Evolutionary conservation across 2,329 filamentous ascomycete species (phyloP), one percentile per base, ranked within the genome.

Genomic region (Alternaria incomplexa): DNA sequence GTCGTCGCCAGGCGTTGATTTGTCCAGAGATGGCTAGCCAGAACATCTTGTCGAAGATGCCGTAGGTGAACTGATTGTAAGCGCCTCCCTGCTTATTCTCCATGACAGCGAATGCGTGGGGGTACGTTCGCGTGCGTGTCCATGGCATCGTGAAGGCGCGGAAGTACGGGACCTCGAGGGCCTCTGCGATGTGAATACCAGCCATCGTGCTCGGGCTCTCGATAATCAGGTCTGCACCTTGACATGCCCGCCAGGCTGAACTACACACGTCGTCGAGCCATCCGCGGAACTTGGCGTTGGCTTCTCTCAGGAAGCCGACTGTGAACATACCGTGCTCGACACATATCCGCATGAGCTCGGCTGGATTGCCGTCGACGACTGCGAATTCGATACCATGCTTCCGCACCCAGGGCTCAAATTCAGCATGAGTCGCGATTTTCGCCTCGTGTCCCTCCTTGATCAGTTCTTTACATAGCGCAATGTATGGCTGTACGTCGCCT

Each of bases 301-400:
- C 94, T 78, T 97, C 94, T 62, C 88, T 90, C 58, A 99, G 83
- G 79, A 99, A 99, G 1, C 92, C 90, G 72, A 91, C 91, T 0
- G 96, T 98, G 76, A 99, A 99, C 82, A 97, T 98, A 73, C 96
- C 96, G 75, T 98, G 93, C 77, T 98, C 93, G 52, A 98, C 95
- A 75, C 96, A 99, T 44, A 99, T 89, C 2, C 91, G 88, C 95
- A 99, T 98, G 48, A 99, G 86, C 80, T 98, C 95, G 30, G 89
- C 93, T 1, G 96, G 96, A 74, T 99, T 93, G 30, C 96, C 96
- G 65, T 91, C 93, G 0, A 99, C 91, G 8, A 91, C 89, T 5
- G 89, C 89, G 79, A 98, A 99, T 64, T 96, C 93, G 71, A 99
- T 97, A 1, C 95, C 96, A 76, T 98, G 93, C n/a, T 89, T 88